phyloP scores from a whole-genome alignment of 1,284 basidiomycete species.

The Wallemia mellicola region DNA sequence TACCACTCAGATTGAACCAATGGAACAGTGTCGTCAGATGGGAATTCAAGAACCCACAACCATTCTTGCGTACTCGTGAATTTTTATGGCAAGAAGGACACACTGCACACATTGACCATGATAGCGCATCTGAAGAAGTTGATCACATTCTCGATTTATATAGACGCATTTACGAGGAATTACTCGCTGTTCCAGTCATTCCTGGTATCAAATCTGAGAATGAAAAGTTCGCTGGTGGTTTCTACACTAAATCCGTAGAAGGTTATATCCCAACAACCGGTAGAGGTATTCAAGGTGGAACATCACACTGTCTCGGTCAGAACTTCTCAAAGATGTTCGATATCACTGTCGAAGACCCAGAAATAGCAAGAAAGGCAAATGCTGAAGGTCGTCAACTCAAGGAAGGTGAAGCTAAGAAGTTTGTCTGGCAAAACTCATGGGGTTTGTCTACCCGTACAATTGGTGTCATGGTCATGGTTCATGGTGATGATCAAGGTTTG shows the following conservation, averaged over 20 bases:
- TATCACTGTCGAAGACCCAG: slow-evolving; percentile 83
- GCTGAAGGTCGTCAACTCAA: slow-evolving; percentile 18
- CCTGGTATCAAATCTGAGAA: slow-evolving; percentile 94
- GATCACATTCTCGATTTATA: slow-evolving; percentile 85
- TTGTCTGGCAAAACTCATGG: slow-evolving; percentile 98
- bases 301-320: slow-evolving; percentile 89
- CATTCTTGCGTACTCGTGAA: slow-evolving; percentile 94
- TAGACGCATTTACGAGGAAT: slow-evolving; percentile 80
- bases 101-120: slow-evolving; percentile 68
- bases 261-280: slow-evolving; percentile 94
- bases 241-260: slow-evolving; percentile 95
- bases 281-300: slow-evolving; percentile 91
- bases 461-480: slow-evolving; percentile 98
- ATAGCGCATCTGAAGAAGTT: slow-evolving; percentile 74
- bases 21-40: slow-evolving; percentile 98
- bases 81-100: slow-evolving; percentile 99
- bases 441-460: slow-evolving; percentile 86
- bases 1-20: slow-evolving; percentile 89
- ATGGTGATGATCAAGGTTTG: slow-evolving; percentile 90
- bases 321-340: slow-evolving; percentile 99
- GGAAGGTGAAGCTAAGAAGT: slow-evolving; percentile 24
- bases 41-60: slow-evolving; percentile 99
- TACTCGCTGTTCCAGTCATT: slow-evolving; percentile 88
- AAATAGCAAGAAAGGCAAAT: slow-evolving; percentile 26
- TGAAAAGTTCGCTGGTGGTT: slow-evolving; percentile 92